These are phyloP conservation scores for Dicorynia guianensis DNA, from an alignment of 306 rosid genomes.

Conservation along the genomic window DNA sequence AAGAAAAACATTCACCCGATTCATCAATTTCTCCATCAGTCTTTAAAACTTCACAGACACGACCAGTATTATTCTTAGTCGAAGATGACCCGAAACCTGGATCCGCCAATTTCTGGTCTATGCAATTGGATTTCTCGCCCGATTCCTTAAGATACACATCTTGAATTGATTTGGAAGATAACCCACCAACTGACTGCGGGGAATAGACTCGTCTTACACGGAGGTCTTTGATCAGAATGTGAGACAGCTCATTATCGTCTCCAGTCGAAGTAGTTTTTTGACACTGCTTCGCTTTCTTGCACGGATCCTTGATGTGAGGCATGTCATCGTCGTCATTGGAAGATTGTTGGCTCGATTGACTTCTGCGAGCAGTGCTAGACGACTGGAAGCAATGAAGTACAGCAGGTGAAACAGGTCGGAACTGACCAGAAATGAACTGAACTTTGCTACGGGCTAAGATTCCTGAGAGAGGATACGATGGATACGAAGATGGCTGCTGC, in stretches of 20 bases:
- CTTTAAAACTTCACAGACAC: constrained; percentile 14
- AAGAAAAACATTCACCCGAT: no score
- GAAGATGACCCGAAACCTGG: constrained; percentile 13
- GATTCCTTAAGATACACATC: not conserved
- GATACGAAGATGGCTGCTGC: not conserved
- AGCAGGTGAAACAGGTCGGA: constrained; percentile 16
- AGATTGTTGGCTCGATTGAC: not conserved
- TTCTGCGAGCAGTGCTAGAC: constrained; percentile 15
- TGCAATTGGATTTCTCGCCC: not conserved
- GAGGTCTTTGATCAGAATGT: constrained; percentile 60
- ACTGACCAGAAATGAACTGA: constrained; percentile 31
- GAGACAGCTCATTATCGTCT: constrained; percentile 15
- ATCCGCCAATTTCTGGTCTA: not conserved
- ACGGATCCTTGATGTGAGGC: constrained; percentile 5
- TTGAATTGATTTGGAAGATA: not conserved
- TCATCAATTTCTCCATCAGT: not conserved
- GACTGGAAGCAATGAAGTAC: not conserved
- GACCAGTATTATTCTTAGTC: not conserved
- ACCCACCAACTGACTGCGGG: constrained; percentile 30
- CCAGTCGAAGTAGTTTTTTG: not conserved
- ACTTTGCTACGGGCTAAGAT: constrained; percentile 43
- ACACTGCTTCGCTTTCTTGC: constrained; percentile 38
- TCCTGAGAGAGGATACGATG: not conserved
- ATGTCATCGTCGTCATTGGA: constrained; percentile 17
- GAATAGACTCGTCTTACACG: constrained; percentile 75